Conservation (phyloP, 768 basidiomycete genomes). For the Coprinellus micaceus region DNA sequence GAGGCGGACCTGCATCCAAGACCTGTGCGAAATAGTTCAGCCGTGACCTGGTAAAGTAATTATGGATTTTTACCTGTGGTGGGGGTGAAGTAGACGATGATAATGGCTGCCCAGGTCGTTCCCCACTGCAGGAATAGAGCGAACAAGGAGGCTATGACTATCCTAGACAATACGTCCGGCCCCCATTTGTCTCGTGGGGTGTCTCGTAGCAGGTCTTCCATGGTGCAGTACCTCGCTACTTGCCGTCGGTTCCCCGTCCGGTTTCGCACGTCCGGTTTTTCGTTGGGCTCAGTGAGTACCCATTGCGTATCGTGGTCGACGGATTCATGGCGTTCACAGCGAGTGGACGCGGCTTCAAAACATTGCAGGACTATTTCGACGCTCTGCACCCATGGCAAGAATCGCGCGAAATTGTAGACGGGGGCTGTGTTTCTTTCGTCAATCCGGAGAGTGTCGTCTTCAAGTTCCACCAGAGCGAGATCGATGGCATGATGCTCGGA, state of each 20-base stretch:
- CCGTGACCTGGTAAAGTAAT: too few relatives aligned
- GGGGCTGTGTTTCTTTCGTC: conserved; percentile 18
- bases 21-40: conserved; percentile 15
- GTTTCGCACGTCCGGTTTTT: not conserved
- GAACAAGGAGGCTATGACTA: conserved; percentile 10
- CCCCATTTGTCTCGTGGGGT: conserved; percentile 1
- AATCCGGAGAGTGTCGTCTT: not conserved
- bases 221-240: conserved; percentile 1
- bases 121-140: conserved; percentile 24
- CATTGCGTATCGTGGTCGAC: conserved; percentile 1
- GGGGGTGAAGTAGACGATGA: conserved; percentile 20
- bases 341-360: conserved; percentile 12
- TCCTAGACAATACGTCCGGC: conserved; percentile 10
- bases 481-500: not conserved
- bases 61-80: conserved; percentile 16
- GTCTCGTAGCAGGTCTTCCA: not conserved
- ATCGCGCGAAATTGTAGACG: conserved; percentile 21
- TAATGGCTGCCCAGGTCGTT: conserved; percentile 21
- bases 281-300: not conserved
- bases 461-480: not conserved
- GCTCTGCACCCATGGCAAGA: conserved; percentile 18
- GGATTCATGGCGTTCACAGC: conserved; percentile 3
- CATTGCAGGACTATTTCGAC: conserved; percentile 12
- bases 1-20: conserved; percentile 31
- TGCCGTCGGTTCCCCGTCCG: not conserved